Percentiles rank a stretch among this genome's conserved stretches.
Evolutionary conservation across 345 rosid genomes (phyloP).

Genomic region (Salix exigua): DNA sequence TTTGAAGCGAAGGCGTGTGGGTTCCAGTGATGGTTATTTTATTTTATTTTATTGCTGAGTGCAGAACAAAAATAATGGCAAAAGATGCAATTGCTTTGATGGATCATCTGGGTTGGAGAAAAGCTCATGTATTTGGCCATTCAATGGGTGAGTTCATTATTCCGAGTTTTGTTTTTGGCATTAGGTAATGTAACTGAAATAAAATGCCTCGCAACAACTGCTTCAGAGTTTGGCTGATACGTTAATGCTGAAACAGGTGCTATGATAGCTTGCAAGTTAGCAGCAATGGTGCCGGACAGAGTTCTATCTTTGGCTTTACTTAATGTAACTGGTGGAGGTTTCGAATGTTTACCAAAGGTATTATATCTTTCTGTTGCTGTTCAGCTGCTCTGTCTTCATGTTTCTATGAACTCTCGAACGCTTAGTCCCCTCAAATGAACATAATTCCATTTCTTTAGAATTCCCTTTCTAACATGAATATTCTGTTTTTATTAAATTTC

Average conservation of each 20-base stretch:
- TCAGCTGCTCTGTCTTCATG: neutral
- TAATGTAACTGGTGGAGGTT: conserved; percentile 98
- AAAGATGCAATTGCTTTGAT: conserved; percentile 72
- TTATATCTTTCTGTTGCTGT: neutral
- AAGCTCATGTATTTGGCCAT: conserved; percentile 84
- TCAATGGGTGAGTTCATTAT: conserved; percentile 73
- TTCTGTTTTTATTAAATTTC: neutral
- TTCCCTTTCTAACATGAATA: neutral
- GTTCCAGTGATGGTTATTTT: neutral
- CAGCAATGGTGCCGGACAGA: conserved; percentile 79
- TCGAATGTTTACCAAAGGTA: conserved; percentile 93
- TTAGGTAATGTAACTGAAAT: neutral
- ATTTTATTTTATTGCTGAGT: conserved; percentile 5
- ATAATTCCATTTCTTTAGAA: neutral
- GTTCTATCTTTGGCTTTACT: conserved; percentile 81
- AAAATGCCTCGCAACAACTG: neutral
- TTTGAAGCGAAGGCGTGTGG: neutral
- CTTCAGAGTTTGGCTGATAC: neutral
- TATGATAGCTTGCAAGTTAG: conserved; percentile 93
- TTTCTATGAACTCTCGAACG: neutral
- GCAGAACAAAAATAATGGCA: conserved; percentile 87
- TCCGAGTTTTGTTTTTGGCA: neutral
- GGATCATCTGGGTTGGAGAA: conserved; percentile 90
- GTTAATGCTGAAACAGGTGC: conserved; percentile 53
- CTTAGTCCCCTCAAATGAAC: neutral